Base-by-base conservation (phyloP, 2,329 filamentous ascomycete species). In the Penicillium sp. region DNA sequence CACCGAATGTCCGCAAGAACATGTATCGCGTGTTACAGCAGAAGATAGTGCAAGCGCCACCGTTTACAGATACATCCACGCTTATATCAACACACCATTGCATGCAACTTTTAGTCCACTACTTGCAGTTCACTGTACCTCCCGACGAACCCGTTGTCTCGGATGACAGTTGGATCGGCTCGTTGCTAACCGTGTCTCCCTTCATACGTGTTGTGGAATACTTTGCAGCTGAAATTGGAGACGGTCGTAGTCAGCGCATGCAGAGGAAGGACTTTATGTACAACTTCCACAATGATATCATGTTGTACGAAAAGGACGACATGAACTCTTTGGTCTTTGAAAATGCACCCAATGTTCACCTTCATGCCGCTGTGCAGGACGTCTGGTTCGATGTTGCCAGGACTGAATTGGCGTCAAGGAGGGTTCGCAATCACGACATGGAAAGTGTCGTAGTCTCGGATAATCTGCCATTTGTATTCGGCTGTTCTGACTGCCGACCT, bases 201-300 rank as follows among this genome's bases (percentile, higher is more conserved):
- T 78, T 80, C 47, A 65, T 66, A 23, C 76, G 78, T 3, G 73
- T 79, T 7, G 73, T 77, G 35, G 77, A 80, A 57, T 80, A 75
- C 58, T 79, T 80, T 66, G 79, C 78, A 2, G 78, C 78, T 0
- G 78, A 80, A 59, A 79, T 80, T 35, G 78, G 78, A 6, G 75
- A 79, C 41, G 77, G 78, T 5, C 72, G 74, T 30, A 79, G 71
- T 58, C 77, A 78, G 61, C 73, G 77, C 23, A 66, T 72, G 61
- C 76, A 79, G 62, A 74, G 78, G 29, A 80, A 74, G 64, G 75
- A 78, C 35, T 80, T 80, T 61, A 80, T 80, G 78, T 70, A 72
- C 50, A 80, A 79, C 50, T 80, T 80, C 58, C 71, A 79, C 55
- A 67, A 71, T n/a, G 78, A 80, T 60, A 75, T 75, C 66, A 75